Evolutionary conservation across 345 rosid species (phyloP), one percentile per base, ranked within the genome.

Genomic region (Odontarrhena argentea): DNA sequence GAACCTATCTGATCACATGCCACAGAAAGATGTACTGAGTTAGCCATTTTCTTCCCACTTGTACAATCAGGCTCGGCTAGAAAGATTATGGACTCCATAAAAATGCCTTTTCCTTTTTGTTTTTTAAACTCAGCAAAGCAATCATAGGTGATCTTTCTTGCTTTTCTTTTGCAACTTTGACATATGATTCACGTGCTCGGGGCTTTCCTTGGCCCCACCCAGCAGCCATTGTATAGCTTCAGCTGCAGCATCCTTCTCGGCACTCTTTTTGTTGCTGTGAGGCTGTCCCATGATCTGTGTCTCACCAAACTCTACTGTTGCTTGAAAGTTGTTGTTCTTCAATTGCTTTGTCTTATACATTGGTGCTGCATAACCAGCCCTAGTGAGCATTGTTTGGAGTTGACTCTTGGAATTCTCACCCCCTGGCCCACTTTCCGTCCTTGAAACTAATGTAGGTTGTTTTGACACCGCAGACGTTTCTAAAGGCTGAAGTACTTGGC

Each of bases 191-290:
- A 85, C 55, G 60, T 70, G 75, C 34, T 84, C 87, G 46, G 68
- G 78, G 52, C 82, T 80, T 7, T 80, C 76, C 67, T 65, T 77
- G 53, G 75, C 83, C 53, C 81, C 83, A 41, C 86, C 83, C 86
- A 77, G 79, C 72, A 93, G 77, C 90, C 87, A 88, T 77, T 76
- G 84, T 69, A 93, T 78, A 73, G 97, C 96, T 79, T 87, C 91
- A 12, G 96, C 90, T 12, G 96, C 97, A 9, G 97, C 98, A 74
- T 93, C 98, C 63, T 93, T 93, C 84, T 93, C 98, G 1, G 97
- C 97, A 57, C 77, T 82, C 75, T 90, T 93, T 85, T 93, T 93
- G 83, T 84, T 88, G 83, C 65, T 79, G 82, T 85, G 88, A 70
- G 94, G 94, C 66, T 79, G 87, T 34, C 98, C 97, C 79, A 80